Conservation (phyloP, 192 early-diverging fungal species). For the Spizellomyces sp. region DNA sequence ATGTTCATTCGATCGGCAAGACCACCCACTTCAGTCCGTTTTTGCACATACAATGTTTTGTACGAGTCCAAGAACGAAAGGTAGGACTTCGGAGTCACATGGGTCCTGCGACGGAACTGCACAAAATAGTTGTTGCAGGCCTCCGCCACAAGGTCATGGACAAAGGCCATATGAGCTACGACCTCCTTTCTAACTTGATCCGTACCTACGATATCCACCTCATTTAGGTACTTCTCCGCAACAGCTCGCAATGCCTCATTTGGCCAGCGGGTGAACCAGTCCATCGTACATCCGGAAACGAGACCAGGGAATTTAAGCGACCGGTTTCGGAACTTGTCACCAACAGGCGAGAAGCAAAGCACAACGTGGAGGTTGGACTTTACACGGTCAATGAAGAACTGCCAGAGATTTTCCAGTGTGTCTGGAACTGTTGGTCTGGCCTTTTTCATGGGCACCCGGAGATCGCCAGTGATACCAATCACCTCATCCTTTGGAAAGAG, state of each 20-base stretch:
- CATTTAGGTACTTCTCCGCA: constrained; percentile 60
- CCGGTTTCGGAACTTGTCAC: constrained; percentile 68
- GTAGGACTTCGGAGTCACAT: constrained; percentile 68
- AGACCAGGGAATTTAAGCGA: constrained; percentile 69
- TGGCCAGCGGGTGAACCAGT: constrained; percentile 68
- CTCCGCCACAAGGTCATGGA: constrained; percentile 64
- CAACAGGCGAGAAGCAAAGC: constrained; percentile 68
- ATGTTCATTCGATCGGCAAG: constrained; percentile 68
- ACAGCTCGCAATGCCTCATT: constrained; percentile 58
- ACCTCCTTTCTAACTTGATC: constrained; percentile 63
- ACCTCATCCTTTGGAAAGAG: constrained; percentile 69
- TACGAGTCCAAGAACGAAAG: constrained; percentile 63
- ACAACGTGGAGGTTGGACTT: constrained; percentile 68
- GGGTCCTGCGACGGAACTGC: constrained; percentile 62
- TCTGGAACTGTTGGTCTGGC: constrained; percentile 58
- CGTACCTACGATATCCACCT: constrained; percentile 59
- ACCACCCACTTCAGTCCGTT: constrained; percentile 57
- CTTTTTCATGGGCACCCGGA: constrained; percentile 61
- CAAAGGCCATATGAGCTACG: constrained; percentile 63
- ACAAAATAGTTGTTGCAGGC: constrained; percentile 64
- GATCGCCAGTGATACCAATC: constrained; percentile 56
- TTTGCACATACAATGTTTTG: constrained; percentile 52
- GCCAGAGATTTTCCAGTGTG: constrained; percentile 67
- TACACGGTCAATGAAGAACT: constrained; percentile 70
- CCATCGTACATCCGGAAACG: constrained; percentile 65